A percentile compares a stretch with the other conserved stretches of the same genome.
phyloP scores from a whole-genome alignment of 169 alveolate species.

The Plasmodium knowlesi region DNA sequence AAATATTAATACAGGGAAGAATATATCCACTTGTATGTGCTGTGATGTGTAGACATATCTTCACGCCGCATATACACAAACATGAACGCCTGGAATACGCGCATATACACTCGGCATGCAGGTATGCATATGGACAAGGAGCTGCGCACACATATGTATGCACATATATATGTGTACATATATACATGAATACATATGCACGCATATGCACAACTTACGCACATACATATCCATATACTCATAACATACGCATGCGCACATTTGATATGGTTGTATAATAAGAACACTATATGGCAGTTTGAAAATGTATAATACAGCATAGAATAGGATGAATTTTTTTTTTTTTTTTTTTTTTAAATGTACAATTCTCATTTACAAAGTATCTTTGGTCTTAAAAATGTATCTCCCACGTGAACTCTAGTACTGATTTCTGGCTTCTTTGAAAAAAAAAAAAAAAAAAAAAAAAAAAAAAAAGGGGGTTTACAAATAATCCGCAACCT shows the following conservation, averaged over 20 bases:
- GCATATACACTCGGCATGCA: slow-evolving; percentile 1
- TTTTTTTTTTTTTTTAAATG: slow-evolving; percentile 15
- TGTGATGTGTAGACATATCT: neutral
- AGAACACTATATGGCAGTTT: slow-evolving; percentile 4
- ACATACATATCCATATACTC: neutral
- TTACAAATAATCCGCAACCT: slow-evolving; percentile 75
- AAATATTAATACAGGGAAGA: neutral
- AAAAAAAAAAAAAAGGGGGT: slow-evolving; percentile 33
- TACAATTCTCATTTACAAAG: slow-evolving; percentile 10
- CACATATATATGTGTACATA: slow-evolving; percentile 19
- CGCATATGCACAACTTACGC: slow-evolving; percentile 1
- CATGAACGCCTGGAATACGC: neutral
- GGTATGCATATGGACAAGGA: neutral
- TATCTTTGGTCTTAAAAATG: slow-evolving; percentile 13
- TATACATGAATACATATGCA: neutral
- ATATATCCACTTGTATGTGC: neutral
- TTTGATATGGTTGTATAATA: slow-evolving; percentile 13
- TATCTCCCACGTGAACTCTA: slow-evolving; percentile 2
- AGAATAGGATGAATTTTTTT: slow-evolving; percentile 2
- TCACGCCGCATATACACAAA: neutral
- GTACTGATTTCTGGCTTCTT: slow-evolving; percentile 6
- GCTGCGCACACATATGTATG: slow-evolving; percentile 6
- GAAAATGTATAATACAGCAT: neutral
- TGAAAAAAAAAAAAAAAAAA: slow-evolving; percentile 43
- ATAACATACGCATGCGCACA: slow-evolving; percentile 2